phyloP scores from a whole-genome alignment of 1,284 basidiomycete species.

The Pulveroboletus sp. region DNA sequence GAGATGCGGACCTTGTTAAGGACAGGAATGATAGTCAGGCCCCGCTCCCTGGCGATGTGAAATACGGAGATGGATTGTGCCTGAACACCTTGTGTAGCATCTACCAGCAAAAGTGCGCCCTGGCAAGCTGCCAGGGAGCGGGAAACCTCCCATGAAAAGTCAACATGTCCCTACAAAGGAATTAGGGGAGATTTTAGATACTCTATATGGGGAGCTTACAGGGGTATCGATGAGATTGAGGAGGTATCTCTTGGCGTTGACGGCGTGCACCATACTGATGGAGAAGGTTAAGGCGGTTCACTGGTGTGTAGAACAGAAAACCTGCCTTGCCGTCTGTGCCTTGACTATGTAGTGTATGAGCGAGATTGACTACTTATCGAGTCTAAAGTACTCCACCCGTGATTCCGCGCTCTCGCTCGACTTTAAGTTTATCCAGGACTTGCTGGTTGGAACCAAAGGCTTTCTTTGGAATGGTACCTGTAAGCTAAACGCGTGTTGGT shows the following conservation, averaged over 20 bases:
- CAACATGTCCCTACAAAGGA: conserved; percentile 78
- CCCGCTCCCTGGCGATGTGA: conserved; percentile 82
- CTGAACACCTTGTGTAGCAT: conserved; percentile 97
- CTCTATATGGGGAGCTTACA: conserved; percentile 42
- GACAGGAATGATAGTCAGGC: conserved; percentile 87
- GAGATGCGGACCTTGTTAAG: conserved; percentile 79
- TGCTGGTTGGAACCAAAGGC: conserved; percentile 75
- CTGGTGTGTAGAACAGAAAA: neutral
- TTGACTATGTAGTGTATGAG: conserved; percentile 55
- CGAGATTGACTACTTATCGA: neutral
- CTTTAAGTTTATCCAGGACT: conserved; percentile 94
- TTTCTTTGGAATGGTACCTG: conserved; percentile 79
- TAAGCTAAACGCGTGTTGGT: conserved; percentile 56
- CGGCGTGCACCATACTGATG: conserved; percentile 73
- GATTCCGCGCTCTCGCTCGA: conserved; percentile 93
- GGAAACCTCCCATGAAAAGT: conserved; percentile 96
- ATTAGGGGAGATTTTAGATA: conserved; percentile 10
- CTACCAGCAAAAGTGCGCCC: conserved; percentile 88
- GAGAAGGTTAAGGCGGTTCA: conserved; percentile 10
- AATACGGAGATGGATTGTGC: conserved; percentile 97
- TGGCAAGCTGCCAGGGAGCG: conserved; percentile 92
- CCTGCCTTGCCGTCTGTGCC: conserved; percentile 85
- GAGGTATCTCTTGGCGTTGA: conserved; percentile 62
- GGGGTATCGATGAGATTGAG: conserved; percentile 98
- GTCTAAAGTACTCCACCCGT: conserved; percentile 57